phyloP scores from a whole-genome alignment of 257 asterid genomes.

The Misopates orontium region DNA sequence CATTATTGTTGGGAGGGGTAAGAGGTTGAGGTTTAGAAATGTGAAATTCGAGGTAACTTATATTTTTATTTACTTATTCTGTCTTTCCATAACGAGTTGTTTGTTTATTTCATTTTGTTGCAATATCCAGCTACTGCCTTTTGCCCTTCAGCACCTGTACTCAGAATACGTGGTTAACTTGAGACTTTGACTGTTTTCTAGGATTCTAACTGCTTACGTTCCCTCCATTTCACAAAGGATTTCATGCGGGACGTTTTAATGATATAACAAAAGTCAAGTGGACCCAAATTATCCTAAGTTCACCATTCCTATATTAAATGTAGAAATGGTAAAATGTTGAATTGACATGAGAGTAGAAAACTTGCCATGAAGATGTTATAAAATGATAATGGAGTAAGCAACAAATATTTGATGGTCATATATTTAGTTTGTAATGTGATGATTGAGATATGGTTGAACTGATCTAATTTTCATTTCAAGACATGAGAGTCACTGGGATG shows the following conservation, averaged over 20 bases:
- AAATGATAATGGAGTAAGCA: neutral
- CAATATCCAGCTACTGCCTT: slow-evolving; percentile 1
- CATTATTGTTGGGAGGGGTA: slow-evolving; percentile 86
- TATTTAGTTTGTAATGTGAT: neutral
- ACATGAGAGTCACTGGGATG: neutral
- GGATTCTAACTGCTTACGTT: neutral
- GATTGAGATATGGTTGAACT: neutral
- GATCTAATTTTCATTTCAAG: neutral
- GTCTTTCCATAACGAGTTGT: slow-evolving; percentile 13
- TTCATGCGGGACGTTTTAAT: neutral
- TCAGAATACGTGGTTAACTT: slow-evolving; percentile 6
- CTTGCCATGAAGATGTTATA: neutral
- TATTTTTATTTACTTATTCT: slow-evolving; percentile 18
- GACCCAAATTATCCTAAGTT: neutral
- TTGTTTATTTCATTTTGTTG: slow-evolving; percentile 16
- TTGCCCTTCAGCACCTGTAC: slow-evolving; percentile 22
- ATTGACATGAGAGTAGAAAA: neutral
- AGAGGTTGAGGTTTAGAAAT: slow-evolving; percentile 80
- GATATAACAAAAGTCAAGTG: neutral
- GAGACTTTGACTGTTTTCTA: slow-evolving; percentile 19
- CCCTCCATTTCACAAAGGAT: neutral
- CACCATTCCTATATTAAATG: neutral
- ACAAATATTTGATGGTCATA: neutral
- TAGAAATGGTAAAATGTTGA: too few species aligned
- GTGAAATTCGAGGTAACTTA: slow-evolving; percentile 85